Evolutionary conservation across 306 rosid species (phyloP).

Genomic region (Corylus avellana): DNA sequence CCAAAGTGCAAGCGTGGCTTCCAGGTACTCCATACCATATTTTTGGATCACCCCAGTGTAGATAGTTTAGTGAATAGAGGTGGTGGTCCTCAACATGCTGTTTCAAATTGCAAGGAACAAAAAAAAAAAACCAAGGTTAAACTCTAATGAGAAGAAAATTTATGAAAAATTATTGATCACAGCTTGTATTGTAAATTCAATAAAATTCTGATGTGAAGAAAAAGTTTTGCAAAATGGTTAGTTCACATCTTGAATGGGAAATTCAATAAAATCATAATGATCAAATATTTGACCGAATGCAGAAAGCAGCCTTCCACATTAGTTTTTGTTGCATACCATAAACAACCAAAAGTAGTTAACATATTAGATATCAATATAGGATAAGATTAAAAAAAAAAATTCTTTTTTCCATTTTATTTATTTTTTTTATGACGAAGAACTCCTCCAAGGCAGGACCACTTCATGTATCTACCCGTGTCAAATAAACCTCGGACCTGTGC

Average conservation of each 20-base stretch:
- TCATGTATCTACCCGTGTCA: no score
- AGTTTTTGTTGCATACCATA: background rate
- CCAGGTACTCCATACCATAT: slow-evolving; percentile 98
- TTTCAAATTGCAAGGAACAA: slow-evolving; percentile 34
- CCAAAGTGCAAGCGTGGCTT: slow-evolving; percentile 65
- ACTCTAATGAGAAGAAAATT: background rate
- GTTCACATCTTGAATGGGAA: background rate
- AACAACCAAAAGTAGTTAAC: background rate
- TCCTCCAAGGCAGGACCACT: no score
- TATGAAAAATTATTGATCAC: background rate
- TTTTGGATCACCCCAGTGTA: slow-evolving; percentile 94
- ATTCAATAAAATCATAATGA: background rate
- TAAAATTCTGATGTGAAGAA: no score
- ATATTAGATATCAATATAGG: no score
- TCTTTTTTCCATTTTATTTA: no score
- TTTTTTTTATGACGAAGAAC: no score
- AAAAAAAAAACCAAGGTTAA: slow-evolving; percentile 7
- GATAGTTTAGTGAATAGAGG: slow-evolving; percentile 87
- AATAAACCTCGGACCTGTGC: no score
- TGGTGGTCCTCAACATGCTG: slow-evolving; percentile 99
- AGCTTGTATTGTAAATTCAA: background rate
- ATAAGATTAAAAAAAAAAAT: no score
- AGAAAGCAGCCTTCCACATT: background rate
- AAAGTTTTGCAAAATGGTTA: no score
- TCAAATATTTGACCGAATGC: background rate